Conservation (phyloP, 495 filamentous ascomycete genomes). For the Darksidea phi region DNA sequence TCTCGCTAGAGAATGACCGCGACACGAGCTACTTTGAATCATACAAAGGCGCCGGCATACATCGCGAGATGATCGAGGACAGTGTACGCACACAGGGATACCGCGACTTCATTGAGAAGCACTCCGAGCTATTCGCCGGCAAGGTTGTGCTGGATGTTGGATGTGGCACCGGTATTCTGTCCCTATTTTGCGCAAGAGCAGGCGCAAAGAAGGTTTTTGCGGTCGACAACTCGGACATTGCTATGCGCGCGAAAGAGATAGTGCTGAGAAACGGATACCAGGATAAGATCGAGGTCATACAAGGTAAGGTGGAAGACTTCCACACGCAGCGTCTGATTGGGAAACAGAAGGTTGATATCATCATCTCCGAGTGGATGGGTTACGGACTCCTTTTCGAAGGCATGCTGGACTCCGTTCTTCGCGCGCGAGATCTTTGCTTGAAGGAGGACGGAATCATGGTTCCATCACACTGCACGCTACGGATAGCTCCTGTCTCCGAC, state of each 20-base stretch:
- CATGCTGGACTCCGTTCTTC: constrained; percentile 92
- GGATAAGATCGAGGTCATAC: constrained; percentile 76
- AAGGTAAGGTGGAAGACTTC: constrained; percentile 92
- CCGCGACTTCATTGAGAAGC: constrained; percentile 70
- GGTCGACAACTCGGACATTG: constrained; percentile 92
- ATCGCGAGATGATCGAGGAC: constrained; percentile 89
- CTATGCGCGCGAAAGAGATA: constrained; percentile 81
- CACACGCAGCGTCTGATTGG: constrained; percentile 59
- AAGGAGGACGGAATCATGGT: constrained; percentile 77
- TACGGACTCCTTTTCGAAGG: constrained; percentile 91
- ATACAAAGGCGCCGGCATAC: constrained; percentile 61
- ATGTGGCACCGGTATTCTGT: constrained; percentile 89
- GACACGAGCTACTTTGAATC: constrained; percentile 28
- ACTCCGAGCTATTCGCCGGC: constrained; percentile 86
- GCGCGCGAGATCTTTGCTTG: constrained; percentile 82
- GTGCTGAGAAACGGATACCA: constrained; percentile 76
- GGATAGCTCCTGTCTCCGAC: constrained; percentile 81
- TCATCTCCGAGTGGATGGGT: constrained; percentile 97
- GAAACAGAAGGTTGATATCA: constrained; percentile 77
- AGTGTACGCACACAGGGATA: constrained; percentile 65
- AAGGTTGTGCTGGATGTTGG: constrained; percentile 92
- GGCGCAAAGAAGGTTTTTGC: constrained; percentile 88
- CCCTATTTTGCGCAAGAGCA: constrained; percentile 89
- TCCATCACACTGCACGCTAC: constrained; percentile 84
- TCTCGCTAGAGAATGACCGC: constrained; percentile 1